Conservation (phyloP, 1,284 basidiomycete genomes). For the Neotropicomus parvogracilis region DNA sequence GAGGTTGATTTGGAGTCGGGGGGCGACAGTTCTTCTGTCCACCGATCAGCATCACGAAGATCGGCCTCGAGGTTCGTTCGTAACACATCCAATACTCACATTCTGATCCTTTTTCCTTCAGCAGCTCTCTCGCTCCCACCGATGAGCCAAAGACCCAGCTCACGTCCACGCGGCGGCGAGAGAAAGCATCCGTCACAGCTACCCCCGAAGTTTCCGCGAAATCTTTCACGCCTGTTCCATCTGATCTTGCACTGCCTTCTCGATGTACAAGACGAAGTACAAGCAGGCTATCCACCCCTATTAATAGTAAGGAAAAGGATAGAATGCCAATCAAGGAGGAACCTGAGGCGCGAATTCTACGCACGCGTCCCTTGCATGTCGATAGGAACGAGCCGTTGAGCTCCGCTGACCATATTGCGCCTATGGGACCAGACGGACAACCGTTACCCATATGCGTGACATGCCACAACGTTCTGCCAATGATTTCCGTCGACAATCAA, state of each 20-base stretch:
- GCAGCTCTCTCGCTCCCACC: conserved; percentile 29
- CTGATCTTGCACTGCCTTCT: conserved; percentile 19
- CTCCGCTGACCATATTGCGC: conserved; percentile 39
- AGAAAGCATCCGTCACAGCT: conserved; percentile 42
- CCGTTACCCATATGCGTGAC: conserved; percentile 61
- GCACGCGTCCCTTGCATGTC: conserved; percentile 40
- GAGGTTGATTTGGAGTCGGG: conserved; percentile 51
- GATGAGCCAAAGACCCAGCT: conserved; percentile 36
- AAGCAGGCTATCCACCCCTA: conserved; percentile 31
- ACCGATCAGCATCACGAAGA: conserved; percentile 25
- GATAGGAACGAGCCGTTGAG: conserved; percentile 37
- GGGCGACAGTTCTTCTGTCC: conserved; percentile 36
- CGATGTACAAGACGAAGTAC: conserved; percentile 23
- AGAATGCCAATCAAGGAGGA: conserved; percentile 47
- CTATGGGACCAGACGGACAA: conserved; percentile 52
- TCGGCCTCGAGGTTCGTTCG: conserved; percentile 31
- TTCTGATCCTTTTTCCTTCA: conserved; percentile 13
- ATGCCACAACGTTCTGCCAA: conserved; percentile 62
- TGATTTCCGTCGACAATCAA: conserved; percentile 67
- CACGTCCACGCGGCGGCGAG: conserved; percentile 50
- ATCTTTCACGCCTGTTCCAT: conserved; percentile 24
- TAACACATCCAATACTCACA: conserved; percentile 4
- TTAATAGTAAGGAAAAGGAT: conserved; percentile 37
- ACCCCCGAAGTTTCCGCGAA: conserved; percentile 25
- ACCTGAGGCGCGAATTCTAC: conserved; percentile 45